These are phyloP conservation scores for Ophiocordyceps camponoti-leonardi DNA, from an alignment of 2,329 filamentous ascomycete species.

Conservation along the genomic window DNA sequence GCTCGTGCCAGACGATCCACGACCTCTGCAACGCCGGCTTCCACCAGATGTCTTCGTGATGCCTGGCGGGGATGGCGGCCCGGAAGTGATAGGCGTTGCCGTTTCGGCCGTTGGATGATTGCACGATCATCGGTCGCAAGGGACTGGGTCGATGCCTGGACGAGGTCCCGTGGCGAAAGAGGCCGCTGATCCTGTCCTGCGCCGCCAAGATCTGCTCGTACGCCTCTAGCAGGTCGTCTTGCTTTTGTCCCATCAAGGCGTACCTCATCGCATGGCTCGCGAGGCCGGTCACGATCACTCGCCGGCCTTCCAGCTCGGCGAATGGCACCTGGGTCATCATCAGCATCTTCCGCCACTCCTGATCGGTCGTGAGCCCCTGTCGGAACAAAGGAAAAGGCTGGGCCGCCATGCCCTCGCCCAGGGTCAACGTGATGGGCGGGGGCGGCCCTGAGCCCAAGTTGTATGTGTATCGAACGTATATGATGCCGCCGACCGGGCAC, in stretches of 20 bases:
- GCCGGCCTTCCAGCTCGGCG: constrained; percentile 1
- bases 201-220: constrained; percentile 1
- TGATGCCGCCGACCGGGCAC: neutral
- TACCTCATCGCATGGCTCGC: neutral
- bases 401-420: neutral
- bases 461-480: constrained; percentile 2
- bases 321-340: neutral
- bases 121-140: constrained; percentile 1
- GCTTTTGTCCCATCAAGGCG: neutral
- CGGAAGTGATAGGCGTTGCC: neutral
- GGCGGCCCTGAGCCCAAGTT: neutral
- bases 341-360: constrained; percentile 1
- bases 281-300: constrained; percentile 2
- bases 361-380: constrained; percentile 1
- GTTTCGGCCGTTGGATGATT: neutral
- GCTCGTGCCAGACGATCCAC: constrained; percentile 1
- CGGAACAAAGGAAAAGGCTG: constrained; percentile 3
- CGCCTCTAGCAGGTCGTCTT: neutral
- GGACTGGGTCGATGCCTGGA: neutral
- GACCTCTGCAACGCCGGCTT: neutral
- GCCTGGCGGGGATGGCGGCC: neutral
- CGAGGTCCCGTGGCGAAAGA: neutral
- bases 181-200: constrained; percentile 1
- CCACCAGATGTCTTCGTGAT: neutral
- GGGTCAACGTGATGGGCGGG: neutral